phyloP scores from a whole-genome alignment of 225 moss, liverwort and hornwort genomes.

The Polytrichum commune region DNA sequence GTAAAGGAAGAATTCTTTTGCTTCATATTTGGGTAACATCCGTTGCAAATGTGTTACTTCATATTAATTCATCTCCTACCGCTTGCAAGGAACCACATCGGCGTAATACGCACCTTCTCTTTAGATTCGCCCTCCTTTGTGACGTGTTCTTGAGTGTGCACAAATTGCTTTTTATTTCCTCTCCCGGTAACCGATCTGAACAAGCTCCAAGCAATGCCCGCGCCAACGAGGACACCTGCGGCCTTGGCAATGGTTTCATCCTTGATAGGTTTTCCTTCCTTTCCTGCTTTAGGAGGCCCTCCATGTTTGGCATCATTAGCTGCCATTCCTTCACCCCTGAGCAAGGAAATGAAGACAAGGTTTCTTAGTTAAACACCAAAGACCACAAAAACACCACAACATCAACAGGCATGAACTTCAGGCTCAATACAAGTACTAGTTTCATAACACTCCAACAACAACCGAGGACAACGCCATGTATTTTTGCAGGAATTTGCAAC shows the following conservation, averaged over 20 bases:
- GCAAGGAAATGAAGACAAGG: too few relatives aligned
- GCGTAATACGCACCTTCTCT: constrained; percentile 1
- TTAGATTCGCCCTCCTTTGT: constrained; percentile 14
- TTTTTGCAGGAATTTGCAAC: too few relatives aligned
- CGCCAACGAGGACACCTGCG: constrained; percentile 49
- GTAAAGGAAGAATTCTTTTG: neutral
- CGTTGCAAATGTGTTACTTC: too few relatives aligned
- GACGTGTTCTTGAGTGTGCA: constrained; percentile 16
- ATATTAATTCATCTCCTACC: too few relatives aligned
- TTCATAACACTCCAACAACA: too few relatives aligned
- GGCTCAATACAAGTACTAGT: too few relatives aligned
- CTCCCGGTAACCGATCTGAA: constrained; percentile 36
- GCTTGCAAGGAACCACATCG: too few relatives aligned
- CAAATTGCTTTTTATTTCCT: constrained; percentile 21
- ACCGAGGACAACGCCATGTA: too few relatives aligned
- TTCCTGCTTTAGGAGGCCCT: constrained; percentile 9
- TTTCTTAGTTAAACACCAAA: too few relatives aligned
- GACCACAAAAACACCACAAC: too few relatives aligned
- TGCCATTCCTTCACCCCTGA: constrained; percentile 1
- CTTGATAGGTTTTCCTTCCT: constrained; percentile 27
- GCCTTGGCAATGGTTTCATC: constrained; percentile 46
- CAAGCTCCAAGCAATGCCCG: constrained; percentile 50
- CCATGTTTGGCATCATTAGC: neutral
- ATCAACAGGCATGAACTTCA: too few relatives aligned
- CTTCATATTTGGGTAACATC: too few relatives aligned